Evolutionary conservation across 2,329 filamentous ascomycete species (phyloP).

Genomic region (Aplosporella prunicola): DNA sequence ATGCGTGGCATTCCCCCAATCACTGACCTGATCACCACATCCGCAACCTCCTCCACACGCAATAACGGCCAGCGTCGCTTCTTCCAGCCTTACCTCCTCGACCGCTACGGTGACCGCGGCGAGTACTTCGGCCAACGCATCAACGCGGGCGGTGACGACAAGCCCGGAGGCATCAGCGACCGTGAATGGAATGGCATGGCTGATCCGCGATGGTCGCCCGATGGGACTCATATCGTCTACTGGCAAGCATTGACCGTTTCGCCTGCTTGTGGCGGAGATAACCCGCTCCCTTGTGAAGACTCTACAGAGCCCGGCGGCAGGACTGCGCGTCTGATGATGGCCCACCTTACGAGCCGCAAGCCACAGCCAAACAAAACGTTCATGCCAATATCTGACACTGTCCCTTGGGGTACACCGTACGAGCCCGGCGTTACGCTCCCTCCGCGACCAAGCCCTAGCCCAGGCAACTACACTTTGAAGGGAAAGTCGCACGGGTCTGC

Average conservation of each 20-base stretch:
- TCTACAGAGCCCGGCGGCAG: conserved; percentile 33
- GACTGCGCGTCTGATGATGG: conserved; percentile 35
- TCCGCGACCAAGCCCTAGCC: not conserved
- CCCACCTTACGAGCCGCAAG: conserved; percentile 26
- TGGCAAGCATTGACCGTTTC: conserved; percentile 31
- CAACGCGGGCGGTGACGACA: conserved; percentile 25
- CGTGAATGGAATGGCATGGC: conserved; percentile 41
- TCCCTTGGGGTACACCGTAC: conserved; percentile 30
- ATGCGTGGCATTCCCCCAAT: conserved; percentile 37
- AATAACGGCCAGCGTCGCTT: conserved; percentile 40
- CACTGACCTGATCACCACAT: conserved; percentile 27
- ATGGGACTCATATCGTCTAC: conserved; percentile 36
- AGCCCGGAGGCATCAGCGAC: conserved; percentile 33
- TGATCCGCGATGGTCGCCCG: conserved; percentile 35
- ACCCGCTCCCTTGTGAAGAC: conserved; percentile 33
- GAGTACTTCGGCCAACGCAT: conserved; percentile 37
- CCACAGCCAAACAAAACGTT: conserved; percentile 18
- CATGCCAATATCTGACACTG: conserved; percentile 18
- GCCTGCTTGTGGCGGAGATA: conserved; percentile 36
- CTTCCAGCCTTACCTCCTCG: conserved; percentile 38
- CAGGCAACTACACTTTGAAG: conserved; percentile 13
- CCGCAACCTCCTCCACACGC: conserved; percentile 30
- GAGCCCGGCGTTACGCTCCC: conserved; percentile 13
- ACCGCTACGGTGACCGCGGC: conserved; percentile 36
- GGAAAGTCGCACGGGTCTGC: conserved; percentile 13